Base-by-base conservation (phyloP, 78 protist species). In the Dictyostelium brefeldianum region DNA sequence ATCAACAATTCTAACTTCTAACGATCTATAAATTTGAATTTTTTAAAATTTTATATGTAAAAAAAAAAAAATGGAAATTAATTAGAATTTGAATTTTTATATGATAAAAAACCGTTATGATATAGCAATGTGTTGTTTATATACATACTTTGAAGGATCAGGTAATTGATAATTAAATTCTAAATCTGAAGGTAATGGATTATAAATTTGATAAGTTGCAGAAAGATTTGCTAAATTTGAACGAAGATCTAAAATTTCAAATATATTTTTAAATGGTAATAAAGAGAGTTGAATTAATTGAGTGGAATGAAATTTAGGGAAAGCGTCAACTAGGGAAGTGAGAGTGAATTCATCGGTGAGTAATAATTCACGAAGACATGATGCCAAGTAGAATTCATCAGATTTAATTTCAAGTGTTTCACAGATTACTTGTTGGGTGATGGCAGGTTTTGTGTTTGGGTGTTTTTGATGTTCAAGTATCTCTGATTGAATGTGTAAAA, bases 1-100 rank as follows among this genome's bases (percentile, higher is more conserved):
- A 51, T 95, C 97, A 54, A 95, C 95, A 27, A 95, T 83, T 74
- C 80, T 80, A 15, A 94, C 8, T 41, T 89, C 82, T 43, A 93
- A 36, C 43, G 43, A 57, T 70, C 29, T 36, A 27, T 80, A 62
- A 62, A 6, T n/a, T n/a, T n/a, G n/a, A n/a, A n/a, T n/a, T n/a
- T n/a, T n/a, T n/a, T n/a, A n/a, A n/a, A n/a, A n/a, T n/a, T n/a
- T n/a, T n/a, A n/a, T n/a, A n/a, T n/a, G n/a, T n/a, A 62, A 62
- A 22, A 62, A 25, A 25, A 25, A 62, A 25, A 62, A 62, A 4
- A 9, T 8, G n/a, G 69, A 59, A 59, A 59, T 59, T 9, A 5
- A 36, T 31, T 14, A 71, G 47, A 71, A 41, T 71, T 71, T 71
- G 36, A 15, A 36, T 71, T 18, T 71, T 71, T 29, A 14, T 70